These are phyloP conservation scores for Tardiomyces digboiensis DNA, from an alignment of 1,139 yeast genomes.

Conservation along the genomic window DNA sequence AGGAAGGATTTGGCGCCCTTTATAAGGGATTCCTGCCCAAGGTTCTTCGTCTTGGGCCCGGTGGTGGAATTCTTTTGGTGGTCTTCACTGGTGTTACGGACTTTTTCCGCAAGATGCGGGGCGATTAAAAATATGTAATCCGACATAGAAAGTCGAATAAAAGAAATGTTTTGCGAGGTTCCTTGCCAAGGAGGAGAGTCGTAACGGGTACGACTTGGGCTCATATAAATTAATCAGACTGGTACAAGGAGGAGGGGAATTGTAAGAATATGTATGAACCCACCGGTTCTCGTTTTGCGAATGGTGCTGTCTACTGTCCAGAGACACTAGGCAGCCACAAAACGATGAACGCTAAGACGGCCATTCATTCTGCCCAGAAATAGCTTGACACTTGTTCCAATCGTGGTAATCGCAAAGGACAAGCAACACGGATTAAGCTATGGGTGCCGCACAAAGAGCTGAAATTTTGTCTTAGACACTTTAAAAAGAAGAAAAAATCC, in stretches of 20 bases:
- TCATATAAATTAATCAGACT: conserved; percentile 1
- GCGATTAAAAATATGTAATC: too few relatives aligned
- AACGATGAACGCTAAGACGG: conserved; percentile 45
- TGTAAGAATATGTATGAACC: conserved; percentile 39
- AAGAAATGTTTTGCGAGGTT: too few relatives aligned
- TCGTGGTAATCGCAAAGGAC: conserved; percentile 30
- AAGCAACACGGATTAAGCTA: conserved; percentile 64
- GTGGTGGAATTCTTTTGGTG: conserved; percentile 95
- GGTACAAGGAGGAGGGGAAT: too few relatives aligned
- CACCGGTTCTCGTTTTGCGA: conserved; percentile 48
- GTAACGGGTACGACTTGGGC: too few relatives aligned
- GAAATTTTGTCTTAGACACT: conserved; percentile 14
- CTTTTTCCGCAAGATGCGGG: conserved; percentile 41
- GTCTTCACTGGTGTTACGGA: conserved; percentile 95
- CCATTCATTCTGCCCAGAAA: conserved; percentile 24
- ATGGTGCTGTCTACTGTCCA: conserved; percentile 27
- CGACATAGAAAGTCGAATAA: too few relatives aligned
- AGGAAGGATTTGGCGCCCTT: conserved; percentile 83
- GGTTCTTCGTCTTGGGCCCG: conserved; percentile 96
- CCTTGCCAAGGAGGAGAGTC: too few relatives aligned
- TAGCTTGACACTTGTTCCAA: conserved; percentile 50
- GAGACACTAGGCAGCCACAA: conserved; percentile 31
- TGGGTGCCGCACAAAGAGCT: conserved; percentile 54
- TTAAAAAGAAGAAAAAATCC: background rate
- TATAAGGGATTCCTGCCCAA: conserved; percentile 96